Base-by-base conservation (phyloP, 78 protist genomes). In the Pigoraptor vietnamica region DNA sequence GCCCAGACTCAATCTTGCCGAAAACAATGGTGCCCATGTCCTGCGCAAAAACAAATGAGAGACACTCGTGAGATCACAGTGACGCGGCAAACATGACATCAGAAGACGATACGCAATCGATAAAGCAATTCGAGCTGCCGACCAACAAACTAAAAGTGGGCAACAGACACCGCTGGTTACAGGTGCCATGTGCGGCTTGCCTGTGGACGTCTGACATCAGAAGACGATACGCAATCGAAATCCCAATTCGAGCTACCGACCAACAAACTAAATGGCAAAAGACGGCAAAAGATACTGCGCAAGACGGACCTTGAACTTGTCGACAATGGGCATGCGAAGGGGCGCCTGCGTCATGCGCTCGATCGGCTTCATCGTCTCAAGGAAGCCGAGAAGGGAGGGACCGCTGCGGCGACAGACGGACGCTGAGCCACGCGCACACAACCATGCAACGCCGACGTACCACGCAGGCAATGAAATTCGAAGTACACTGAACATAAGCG, bases 1-100 rank as follows among this genome's bases (percentile, higher is more conserved):
- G 32, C 39, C 99, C 99, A 2, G 97, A 90, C 93, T 98, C 98
- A 33, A 98, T 36, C 92, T 97, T 97, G 88, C 99, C 99, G 55
- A 95, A 39, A 34, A 95, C 95, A 35, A 94, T 56, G 40, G 93
- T 89, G 86, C 99, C 98, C 89, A 95, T 92, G 88, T 97, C 98
- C 90, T 79, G 29, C 34, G 21, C 84, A 79, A 19, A 25, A n/a
- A n/a, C n/a, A n/a, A n/a, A n/a, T n/a, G n/a, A n/a, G n/a, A n/a
- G n/a, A n/a, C n/a, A n/a, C n/a, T n/a, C n/a, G n/a, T n/a, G n/a
- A n/a, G n/a, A n/a, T n/a, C n/a, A n/a, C n/a, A n/a, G n/a, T n/a
- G n/a, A n/a, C n/a, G 23, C 9, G n/a, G 14, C 9, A 79, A 79
- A 24, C 23, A 79, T 25, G 33, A 79, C 9, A 79, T 1, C 23